phyloP scores from a whole-genome alignment of 805 yeast species.

The Saccharomycopsis microspora region DNA sequence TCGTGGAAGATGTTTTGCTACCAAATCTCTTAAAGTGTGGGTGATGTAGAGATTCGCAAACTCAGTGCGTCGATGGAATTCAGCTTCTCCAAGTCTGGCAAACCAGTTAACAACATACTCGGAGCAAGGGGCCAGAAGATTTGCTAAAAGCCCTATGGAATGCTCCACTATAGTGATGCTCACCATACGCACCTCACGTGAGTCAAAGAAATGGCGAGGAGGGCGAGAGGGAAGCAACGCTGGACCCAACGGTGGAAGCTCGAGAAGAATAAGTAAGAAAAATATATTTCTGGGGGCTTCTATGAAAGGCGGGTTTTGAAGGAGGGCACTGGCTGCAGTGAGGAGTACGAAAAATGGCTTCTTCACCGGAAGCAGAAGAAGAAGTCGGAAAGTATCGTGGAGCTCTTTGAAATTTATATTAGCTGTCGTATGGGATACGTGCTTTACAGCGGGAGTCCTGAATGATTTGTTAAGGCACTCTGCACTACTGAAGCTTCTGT shows the following conservation, averaged over 20 bases:
- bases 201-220: constrained; percentile 21
- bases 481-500: constrained; percentile 35
- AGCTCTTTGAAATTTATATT: constrained; percentile 41
- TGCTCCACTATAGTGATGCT: constrained; percentile 65
- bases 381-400: constrained; percentile 30
- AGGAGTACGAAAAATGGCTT: constrained; percentile 49
- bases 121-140: constrained; percentile 28
- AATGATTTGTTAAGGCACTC: constrained; percentile 46
- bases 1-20: neutral
- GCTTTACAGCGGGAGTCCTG: constrained; percentile 2
- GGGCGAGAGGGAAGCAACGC: neutral
- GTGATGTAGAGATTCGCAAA: constrained; percentile 67
- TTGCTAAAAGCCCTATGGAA: constrained; percentile 55
- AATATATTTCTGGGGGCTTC: constrained; percentile 32
- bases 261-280: constrained; percentile 58
- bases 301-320: constrained; percentile 36
- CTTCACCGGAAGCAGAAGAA: constrained; percentile 45
- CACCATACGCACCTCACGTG: constrained; percentile 40
- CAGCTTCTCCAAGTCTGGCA: constrained; percentile 29
- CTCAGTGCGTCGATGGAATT: constrained; percentile 47
- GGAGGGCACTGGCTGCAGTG: constrained; percentile 35
- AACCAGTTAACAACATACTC: constrained; percentile 47
- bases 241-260: constrained; percentile 38
- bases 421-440: constrained; percentile 29
- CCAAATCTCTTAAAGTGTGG: constrained; percentile 43